Base-by-base conservation (phyloP, 768 basidiomycete species). In the Tulasnella sp. region DNA sequence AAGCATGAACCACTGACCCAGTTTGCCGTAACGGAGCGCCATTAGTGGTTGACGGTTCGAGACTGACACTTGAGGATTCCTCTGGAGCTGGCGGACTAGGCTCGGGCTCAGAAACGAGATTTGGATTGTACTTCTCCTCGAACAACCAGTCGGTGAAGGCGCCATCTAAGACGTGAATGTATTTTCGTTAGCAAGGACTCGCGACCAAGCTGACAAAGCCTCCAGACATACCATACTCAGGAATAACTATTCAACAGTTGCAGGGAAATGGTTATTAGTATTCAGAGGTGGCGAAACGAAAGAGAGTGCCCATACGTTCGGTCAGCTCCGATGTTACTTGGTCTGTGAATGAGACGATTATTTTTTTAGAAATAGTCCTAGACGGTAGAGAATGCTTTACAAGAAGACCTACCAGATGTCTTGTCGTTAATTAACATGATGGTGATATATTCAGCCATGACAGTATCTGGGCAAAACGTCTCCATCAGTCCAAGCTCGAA, bases 381-480 rank as follows among this genome's bases (percentile, higher is more conserved):
- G 37, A 70, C 2, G 25, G 39, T 54, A 64, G 67, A 67, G 34
- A 31, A 64, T 31, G 11, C 5, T 25, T 64, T n/a, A 2, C n/a
- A 6, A 14, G 58, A 76, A 91, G 31, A 42, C 70, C 70, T 58
- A 79, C 79, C 79, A 52, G 78, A 68, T 9, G 76, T 90, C 85
- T 96, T 96, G 83, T 93, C 92, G 82, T 96, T 96, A 79, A 95
- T 94, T 68, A 96, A 88, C 94, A 96, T 95, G 77, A 96, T 96
- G 25, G 93, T 94, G 76, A 96, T 94, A 80, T 94, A 96, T 83
- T 96, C 94, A 2, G 94, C 93, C 93, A 96, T 94, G 79, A 94
- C 93, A 17, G 90, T 89, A 83, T 96, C 93, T 79, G 49, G 42
- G 37, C 22, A 7, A 25, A 39, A 17, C 25, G 38, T 37, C 40